Percentiles rank a stretch among this genome's conserved stretches.
Conservation (phyloP, 1,284 basidiomycete species). For the Ceratobasidium theobromae region DNA sequence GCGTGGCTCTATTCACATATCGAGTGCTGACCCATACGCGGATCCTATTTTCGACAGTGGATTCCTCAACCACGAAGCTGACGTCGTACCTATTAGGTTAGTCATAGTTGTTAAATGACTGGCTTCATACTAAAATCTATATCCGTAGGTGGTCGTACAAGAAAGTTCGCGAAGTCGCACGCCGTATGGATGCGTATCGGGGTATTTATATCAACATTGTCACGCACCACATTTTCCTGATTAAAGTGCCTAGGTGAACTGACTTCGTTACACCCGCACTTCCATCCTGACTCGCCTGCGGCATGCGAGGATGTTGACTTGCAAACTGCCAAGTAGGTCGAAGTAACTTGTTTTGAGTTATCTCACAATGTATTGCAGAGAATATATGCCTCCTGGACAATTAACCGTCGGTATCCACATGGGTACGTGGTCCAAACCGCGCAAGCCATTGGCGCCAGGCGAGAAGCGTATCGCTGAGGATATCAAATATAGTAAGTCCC, state of each 20-base stretch:
- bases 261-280: conserved; percentile 69
- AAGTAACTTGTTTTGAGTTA: neutral
- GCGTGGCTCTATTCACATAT: conserved; percentile 54
- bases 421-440: conserved; percentile 64
- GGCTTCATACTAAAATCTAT: neutral
- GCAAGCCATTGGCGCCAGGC: conserved; percentile 54
- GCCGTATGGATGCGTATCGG: conserved; percentile 63
- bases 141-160: conserved; percentile 61
- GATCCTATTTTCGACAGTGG: conserved; percentile 68
- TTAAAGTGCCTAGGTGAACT: conserved; percentile 51
- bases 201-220: conserved; percentile 29
- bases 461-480: conserved; percentile 58
- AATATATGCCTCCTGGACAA: conserved; percentile 24
- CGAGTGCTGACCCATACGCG: conserved; percentile 59
- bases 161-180: conserved; percentile 69
- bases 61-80: conserved; percentile 75
- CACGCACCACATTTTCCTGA: neutral
- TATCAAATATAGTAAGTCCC: conserved; percentile 46
- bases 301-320: conserved; percentile 64
- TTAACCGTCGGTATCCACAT: conserved; percentile 72
- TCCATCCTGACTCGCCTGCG: conserved; percentile 67
- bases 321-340: conserved; percentile 61
- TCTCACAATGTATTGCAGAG: neutral
- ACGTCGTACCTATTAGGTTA: conserved; percentile 66
- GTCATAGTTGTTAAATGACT: neutral